Base-by-base conservation (phyloP, 768 basidiomycete genomes). In the Boletus subcaerulescens region DNA sequence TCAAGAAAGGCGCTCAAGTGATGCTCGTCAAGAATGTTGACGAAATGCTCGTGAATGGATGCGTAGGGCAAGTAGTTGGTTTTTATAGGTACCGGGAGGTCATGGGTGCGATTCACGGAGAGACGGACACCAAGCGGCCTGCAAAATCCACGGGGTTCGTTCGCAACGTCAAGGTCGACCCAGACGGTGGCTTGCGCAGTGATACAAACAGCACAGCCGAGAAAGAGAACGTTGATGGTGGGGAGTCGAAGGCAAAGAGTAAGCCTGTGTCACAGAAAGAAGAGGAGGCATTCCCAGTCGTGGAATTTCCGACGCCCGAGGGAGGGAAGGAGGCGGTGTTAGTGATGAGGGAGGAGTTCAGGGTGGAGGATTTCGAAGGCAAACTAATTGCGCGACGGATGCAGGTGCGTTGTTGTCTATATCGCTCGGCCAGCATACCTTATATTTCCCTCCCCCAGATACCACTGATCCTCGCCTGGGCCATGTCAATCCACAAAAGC, bases 401-500 rank as follows among this genome's bases (percentile, higher is more conserved):
- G 55, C 78, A 79, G 70, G 77, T 71, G 15, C 4, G 61, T 39
- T 14, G 18, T 10, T 33, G 13, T 20, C 15, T 2, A n/a, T 29
- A 4, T 17, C 24, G 13, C 6, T 29, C 26, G 26, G 46, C 17
- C 13, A 24, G 4, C 32, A 35, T n/a, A 9, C 11, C 24, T 53
- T 3, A 54, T 20, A 45, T 22, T 11, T 40, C 10, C 20, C 12
- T 40, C 18, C 26, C 12, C 2, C 59, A 89, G 84, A 61, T 91
- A 2, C 88, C 89, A 0, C 69, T 95, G 5, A 88, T 91, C 46
- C 78, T 87, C 0, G 84, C 86, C 0, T 90, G 86, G 87, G 86
- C 87, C 0, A 85, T 88, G 75, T 82, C 82, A 3, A 89, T 91
- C 53, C 87, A 90, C 71, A 91, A 91, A 68, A 81, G 80, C 53